phyloP scores from a whole-genome alignment of 2,329 filamentous ascomycete genomes.

The Xylaria sp. region DNA sequence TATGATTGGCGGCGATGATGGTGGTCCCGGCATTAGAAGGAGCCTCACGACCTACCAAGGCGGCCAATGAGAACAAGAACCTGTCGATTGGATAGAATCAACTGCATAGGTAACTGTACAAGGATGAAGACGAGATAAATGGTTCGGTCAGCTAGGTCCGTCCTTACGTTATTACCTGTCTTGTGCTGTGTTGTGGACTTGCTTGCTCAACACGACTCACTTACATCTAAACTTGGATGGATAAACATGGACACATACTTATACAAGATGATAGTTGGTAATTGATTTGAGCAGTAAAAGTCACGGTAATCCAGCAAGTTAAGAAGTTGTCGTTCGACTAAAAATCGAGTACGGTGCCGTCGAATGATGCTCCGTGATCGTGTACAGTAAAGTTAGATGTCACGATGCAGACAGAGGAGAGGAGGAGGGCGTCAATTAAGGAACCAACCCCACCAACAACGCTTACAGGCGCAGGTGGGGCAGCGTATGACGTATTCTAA shows the following conservation, averaged over 20 bases:
- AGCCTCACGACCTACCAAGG: background rate
- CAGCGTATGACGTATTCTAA: constrained; percentile 13
- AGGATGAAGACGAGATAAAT: background rate
- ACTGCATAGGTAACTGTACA: background rate
- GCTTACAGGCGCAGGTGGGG: background rate
- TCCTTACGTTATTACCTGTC: background rate
- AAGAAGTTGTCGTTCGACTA: background rate
- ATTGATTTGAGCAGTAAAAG: background rate
- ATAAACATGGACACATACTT: background rate
- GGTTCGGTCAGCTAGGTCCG: background rate
- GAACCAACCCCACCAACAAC: background rate
- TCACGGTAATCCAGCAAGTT: no score
- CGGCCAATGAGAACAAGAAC: background rate
- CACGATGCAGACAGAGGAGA: background rate
- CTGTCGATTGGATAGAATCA: background rate
- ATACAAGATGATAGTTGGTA: background rate
- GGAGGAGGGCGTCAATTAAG: background rate
- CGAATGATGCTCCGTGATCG: background rate
- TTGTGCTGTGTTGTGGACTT: background rate
- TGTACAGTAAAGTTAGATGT: background rate
- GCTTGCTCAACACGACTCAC: background rate
- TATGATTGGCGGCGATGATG: constrained; percentile 17
- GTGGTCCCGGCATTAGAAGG: background rate
- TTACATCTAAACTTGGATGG: background rate
- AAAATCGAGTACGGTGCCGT: background rate